Base-by-base conservation (phyloP, 1,139 yeast species). In the Blastobotrys ciferrii region DNA sequence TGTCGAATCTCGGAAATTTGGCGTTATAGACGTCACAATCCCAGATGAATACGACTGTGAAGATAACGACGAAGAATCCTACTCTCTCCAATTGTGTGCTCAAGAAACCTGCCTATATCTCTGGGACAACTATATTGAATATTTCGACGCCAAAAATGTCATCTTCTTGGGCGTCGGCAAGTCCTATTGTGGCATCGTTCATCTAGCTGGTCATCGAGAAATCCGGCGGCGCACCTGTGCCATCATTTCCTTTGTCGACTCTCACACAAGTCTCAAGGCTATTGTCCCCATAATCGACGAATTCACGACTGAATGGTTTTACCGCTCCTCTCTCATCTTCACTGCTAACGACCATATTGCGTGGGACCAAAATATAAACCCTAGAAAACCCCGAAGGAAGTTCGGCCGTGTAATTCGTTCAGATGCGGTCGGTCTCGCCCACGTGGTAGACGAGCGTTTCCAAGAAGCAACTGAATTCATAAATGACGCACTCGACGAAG, bases 141-240 rank as follows among this genome's bases (percentile, higher is more conserved):
- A 83, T 64, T 87, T 87, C 62, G 76, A 80, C 48, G 78, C 87
- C 46, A 73, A 79, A 43, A 86, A 86, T 56, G 66, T 94, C 44
- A 83, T 88, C 0, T 82, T 92, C 62, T 77, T 91, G 33, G 98
- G 98, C 2, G 79, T 86, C 53, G 98, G 98, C 36, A 95, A 88
- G 54, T 82, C 97, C 0, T 87, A 87, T 61, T 83, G 87, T 46
- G 87, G 96, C 1, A 77, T 91, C 39, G 94, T 91, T 2, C 95
- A 91, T 66, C 71, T 92, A 30, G 80, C 86, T 47, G 96, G 96
- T 3, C 95, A 91, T 64, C 75, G 98, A 46, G 80, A 77, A 33
- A 69, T 76, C 11, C 71, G 81, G 37, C 82, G 80, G 45, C 78
- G 83, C 32, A 88, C 86, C 4, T 81, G 81, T 59, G 89, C 94